These are phyloP conservation scores for Globisporangium nodosum DNA, from an alignment of 352 stramenopile genomes.

Conservation along the genomic window DNA sequence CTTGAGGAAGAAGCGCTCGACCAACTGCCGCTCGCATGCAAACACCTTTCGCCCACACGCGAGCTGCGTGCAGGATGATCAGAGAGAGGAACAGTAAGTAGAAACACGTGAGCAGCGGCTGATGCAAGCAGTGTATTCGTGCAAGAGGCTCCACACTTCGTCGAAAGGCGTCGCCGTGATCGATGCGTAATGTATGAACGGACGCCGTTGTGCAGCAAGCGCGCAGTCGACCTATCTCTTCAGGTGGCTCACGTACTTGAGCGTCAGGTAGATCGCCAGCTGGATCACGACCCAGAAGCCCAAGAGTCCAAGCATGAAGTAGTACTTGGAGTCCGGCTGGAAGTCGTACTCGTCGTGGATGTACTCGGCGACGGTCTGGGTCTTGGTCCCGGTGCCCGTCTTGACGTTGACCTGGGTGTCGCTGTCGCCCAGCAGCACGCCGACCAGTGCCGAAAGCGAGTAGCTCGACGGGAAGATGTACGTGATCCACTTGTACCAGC, in stretches of 20 bases:
- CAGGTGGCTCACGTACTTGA: slow-evolving; percentile 45
- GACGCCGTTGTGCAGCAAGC: no score
- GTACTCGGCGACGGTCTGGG: slow-evolving; percentile 2
- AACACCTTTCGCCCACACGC: no score
- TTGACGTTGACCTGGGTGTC: not conserved
- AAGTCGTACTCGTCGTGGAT: slow-evolving; percentile 23
- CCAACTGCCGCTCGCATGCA: no score
- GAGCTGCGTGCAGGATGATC: no score
- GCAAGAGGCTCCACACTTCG: no score
- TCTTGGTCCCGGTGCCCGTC: not conserved
- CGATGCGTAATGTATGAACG: no score
- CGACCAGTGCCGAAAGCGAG: slow-evolving; percentile 13
- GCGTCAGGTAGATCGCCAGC: slow-evolving; percentile 35
- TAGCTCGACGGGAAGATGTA: slow-evolving; percentile 25
- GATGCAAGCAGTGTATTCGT: no score
- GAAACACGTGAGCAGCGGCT: no score
- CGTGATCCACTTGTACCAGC: slow-evolving; percentile 25
- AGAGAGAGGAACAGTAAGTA: no score
- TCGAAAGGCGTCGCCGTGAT: no score
- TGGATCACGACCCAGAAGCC: slow-evolving; percentile 27
- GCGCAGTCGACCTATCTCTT: slow-evolving; percentile 21
- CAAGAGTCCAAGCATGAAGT: slow-evolving; percentile 17
- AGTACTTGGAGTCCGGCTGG: slow-evolving; percentile 14
- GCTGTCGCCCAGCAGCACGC: slow-evolving; percentile 11
- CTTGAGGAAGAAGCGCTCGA: no score